Percentiles rank a stretch among this genome's conserved stretches.
Conservation (phyloP, 805 yeast genomes). For the Yarrowia deformans region DNA sequence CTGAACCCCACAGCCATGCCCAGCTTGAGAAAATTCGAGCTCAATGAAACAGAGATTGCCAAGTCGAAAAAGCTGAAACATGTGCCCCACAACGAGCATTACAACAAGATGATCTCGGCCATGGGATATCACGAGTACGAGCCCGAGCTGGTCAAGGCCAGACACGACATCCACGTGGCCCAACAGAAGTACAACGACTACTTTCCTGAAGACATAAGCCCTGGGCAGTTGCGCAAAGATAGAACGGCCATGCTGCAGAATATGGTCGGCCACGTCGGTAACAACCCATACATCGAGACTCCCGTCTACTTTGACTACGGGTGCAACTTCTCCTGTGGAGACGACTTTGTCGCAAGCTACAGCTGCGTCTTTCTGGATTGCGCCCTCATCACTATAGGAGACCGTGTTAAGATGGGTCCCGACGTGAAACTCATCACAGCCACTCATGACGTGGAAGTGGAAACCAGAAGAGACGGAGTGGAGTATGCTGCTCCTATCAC, state of each 20-base stretch:
- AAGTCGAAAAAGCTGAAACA: constrained; percentile 7
- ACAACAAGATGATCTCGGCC: constrained; percentile 65
- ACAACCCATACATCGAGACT: constrained; percentile 58
- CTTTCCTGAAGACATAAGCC: constrained; percentile 42
- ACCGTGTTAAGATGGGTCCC: constrained; percentile 68
- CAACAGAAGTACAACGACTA: constrained; percentile 48
- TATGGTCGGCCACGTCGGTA: constrained; percentile 60
- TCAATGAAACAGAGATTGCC: constrained; percentile 16
- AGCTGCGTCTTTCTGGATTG: constrained; percentile 62
- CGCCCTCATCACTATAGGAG: constrained; percentile 66
- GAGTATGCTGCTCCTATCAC: constrained; percentile 66
- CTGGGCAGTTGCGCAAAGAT: constrained; percentile 50
- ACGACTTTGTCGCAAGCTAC: constrained; percentile 66
- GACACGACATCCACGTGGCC: constrained; percentile 47
- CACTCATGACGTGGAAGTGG: constrained; percentile 66
- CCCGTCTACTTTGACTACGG: constrained; percentile 74
- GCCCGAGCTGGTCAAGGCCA: constrained; percentile 46
- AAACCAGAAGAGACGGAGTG: constrained; percentile 53
- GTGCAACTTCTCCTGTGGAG: constrained; percentile 63
- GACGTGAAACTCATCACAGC: constrained; percentile 67
- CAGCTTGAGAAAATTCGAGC: constrained; percentile 7
- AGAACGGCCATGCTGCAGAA: constrained; percentile 52
- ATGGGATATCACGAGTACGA: constrained; percentile 54
- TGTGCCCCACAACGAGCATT: constrained; percentile 50
- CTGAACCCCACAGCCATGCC: constrained; percentile 1